Percentiles rank a stretch among this genome's conserved stretches.
These are phyloP conservation scores for Fusarium udum DNA, from an alignment of 2,329 filamentous ascomycete genomes.

Conservation along the genomic window DNA sequence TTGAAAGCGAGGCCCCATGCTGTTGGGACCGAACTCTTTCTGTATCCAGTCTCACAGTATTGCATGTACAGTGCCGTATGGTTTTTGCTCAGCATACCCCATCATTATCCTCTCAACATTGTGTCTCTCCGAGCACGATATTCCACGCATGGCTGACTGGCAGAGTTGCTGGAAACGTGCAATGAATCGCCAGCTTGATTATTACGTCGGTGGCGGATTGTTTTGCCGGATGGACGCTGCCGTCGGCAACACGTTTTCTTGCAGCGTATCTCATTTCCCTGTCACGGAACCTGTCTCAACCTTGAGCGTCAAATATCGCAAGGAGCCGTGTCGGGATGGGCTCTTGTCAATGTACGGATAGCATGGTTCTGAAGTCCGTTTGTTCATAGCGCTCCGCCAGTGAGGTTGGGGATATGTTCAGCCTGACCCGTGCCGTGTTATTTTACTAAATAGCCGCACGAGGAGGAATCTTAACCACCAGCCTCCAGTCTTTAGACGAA, in stretches of 20 bases:
- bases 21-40: constrained; percentile 31
- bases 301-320: constrained; percentile 9
- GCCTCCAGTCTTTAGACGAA: not conserved
- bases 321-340: not conserved
- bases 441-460: constrained; percentile 20
- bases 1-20: constrained; percentile 37
- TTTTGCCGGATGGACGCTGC: constrained; percentile 37
- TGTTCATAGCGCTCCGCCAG: constrained; percentile 9
- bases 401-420: constrained; percentile 21
- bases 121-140: constrained; percentile 28
- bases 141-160: constrained; percentile 22
- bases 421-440: constrained; percentile 13
- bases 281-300: not conserved
- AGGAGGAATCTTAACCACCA: constrained; percentile 19
- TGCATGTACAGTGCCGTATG: constrained; percentile 2
- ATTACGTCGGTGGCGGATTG: constrained; percentile 44
- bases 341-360: not conserved
- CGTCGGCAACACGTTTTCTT: constrained; percentile 38
- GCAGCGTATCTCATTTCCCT: constrained; percentile 17
- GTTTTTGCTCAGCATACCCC: constrained; percentile 3
- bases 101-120: constrained; percentile 11
- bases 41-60: not conserved
- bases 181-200: constrained; percentile 29
- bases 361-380: not conserved
- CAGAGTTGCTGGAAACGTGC: constrained; percentile 21